Percentiles rank a stretch among this genome's conserved stretches.
These are phyloP conservation scores for Corylus heterophylla DNA, from an alignment of 306 rosid genomes.

Conservation along the genomic window DNA sequence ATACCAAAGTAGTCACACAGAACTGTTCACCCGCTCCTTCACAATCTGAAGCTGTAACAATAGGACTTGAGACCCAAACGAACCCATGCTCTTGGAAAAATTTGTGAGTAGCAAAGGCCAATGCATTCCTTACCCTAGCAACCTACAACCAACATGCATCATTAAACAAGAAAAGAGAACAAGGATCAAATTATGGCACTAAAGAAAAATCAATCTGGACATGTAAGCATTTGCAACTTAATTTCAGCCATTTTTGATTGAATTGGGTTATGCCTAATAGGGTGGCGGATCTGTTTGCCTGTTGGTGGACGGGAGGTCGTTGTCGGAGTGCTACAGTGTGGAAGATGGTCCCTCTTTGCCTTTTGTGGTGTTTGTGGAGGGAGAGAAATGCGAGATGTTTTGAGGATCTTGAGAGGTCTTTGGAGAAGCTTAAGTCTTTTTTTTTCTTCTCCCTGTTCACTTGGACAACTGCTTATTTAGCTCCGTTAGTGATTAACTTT, in stretches of 20 bases:
- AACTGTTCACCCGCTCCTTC: constrained; percentile 99
- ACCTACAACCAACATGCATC: constrained; percentile 52
- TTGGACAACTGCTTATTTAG: too few relatives aligned
- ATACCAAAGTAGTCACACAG: constrained; percentile 94
- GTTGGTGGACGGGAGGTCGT: too few relatives aligned
- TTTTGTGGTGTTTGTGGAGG: too few relatives aligned
- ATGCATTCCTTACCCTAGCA: constrained; percentile 89
- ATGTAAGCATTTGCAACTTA: constrained; percentile 15
- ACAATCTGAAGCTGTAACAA: constrained; percentile 94
- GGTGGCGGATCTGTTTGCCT: too few relatives aligned
- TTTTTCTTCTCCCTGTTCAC: too few relatives aligned
- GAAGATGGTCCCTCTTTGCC: too few relatives aligned
- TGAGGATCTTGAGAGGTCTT: too few relatives aligned
- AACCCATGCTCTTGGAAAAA: constrained; percentile 97
- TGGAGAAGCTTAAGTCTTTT: too few relatives aligned
- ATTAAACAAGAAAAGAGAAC: constrained; percentile 7
- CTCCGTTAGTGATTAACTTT: too few relatives aligned
- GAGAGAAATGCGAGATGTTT: too few relatives aligned
- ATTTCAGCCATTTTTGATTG: neutral
- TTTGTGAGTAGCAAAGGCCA: constrained; percentile 89
- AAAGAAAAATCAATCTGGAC: constrained; percentile 12
- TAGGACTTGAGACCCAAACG: constrained; percentile 89
- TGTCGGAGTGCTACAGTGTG: too few relatives aligned
- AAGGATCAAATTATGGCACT: neutral
- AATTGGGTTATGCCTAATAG: too few relatives aligned